These are phyloP conservation scores for Colletotrichum plurivorum DNA, from an alignment of 2,329 filamentous ascomycete genomes.

Conservation along the genomic window DNA sequence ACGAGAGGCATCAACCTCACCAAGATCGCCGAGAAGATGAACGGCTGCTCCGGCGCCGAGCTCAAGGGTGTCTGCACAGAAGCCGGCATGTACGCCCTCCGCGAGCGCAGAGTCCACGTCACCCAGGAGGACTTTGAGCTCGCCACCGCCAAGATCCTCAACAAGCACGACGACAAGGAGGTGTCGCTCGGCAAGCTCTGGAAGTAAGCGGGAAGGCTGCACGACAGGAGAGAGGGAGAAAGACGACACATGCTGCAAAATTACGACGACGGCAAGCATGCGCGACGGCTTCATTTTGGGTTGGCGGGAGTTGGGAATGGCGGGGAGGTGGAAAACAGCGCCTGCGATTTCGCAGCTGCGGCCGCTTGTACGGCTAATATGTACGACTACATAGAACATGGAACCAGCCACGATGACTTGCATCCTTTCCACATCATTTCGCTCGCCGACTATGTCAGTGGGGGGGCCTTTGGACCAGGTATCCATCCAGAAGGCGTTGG, in stretches of 20 bases:
- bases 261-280: constrained; percentile 25
- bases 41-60: constrained; percentile 96
- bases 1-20: constrained; percentile 97
- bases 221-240: background rate
- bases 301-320: constrained; percentile 35
- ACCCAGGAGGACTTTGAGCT: constrained; percentile 99
- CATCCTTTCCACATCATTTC: background rate
- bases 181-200: constrained; percentile 89
- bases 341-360: constrained; percentile 22
- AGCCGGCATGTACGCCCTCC: constrained; percentile 96
- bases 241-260: constrained; percentile 1
- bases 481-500: too few relatives aligned
- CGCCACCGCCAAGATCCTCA: constrained; percentile 98
- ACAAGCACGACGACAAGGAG: constrained; percentile 99
- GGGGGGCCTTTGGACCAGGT: too few relatives aligned
- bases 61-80: constrained; percentile 99
- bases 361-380: constrained; percentile 40
- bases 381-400: constrained; percentile 41
- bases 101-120: constrained; percentile 96
- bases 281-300: constrained; percentile 35
- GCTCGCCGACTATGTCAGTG: too few relatives aligned
- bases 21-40: constrained; percentile 99
- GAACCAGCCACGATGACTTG: constrained; percentile 38
- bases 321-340: constrained; percentile 29
- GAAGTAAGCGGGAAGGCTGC: constrained; percentile 52